Evolutionary conservation across 176 grass and related monocot species (phyloP), one percentile per base, ranked within the genome.

Genomic region (Carex cristatella): DNA sequence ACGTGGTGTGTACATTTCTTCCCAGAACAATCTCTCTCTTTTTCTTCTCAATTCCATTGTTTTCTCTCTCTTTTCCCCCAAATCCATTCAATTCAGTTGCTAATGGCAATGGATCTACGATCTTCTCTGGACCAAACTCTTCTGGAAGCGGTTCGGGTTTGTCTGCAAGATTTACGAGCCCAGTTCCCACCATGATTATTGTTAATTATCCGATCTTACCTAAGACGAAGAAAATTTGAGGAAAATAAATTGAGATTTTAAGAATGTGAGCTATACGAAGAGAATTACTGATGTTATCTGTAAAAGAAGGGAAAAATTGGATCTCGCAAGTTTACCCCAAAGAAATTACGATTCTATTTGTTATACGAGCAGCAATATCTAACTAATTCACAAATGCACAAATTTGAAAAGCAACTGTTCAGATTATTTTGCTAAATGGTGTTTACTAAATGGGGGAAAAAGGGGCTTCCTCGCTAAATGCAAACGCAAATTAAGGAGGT

Each of bases 1-100:
- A 94, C 73, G 58, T 48, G 44, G 74, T 91, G 95, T 91, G 95
- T 67, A 94, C 64, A 84, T 97, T 94, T 86, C 89, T 87, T 79
- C 91, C 94, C 54, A 97, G 61, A 27, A 97, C 91, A 83, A 97
- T 90, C 88, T 87, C 88, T 82, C 86, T 73, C 73, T 67, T 87
- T 80, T 76, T 80, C 59, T 79, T 81, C 75, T 73, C 54, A 38
- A 6, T 4, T 19, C 9, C 2, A 2, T 2, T 8, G 72, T 9
- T 16, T 16, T 57, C 38, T 12, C 44, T 23, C 85, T 74, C 16
- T 7, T 68, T 23, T 13, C 28, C 69, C 9, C 38, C 85, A 2
- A 80, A 7, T 77, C 73, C 75, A 10, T 76, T 85, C 38, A 38
- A 57, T 31, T 58, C 75, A 11, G 10, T 38, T 75, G 66, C 72